Conservation (phyloP, 2,329 filamentous ascomycete genomes). For the Dendrostoma leiphaemia region DNA sequence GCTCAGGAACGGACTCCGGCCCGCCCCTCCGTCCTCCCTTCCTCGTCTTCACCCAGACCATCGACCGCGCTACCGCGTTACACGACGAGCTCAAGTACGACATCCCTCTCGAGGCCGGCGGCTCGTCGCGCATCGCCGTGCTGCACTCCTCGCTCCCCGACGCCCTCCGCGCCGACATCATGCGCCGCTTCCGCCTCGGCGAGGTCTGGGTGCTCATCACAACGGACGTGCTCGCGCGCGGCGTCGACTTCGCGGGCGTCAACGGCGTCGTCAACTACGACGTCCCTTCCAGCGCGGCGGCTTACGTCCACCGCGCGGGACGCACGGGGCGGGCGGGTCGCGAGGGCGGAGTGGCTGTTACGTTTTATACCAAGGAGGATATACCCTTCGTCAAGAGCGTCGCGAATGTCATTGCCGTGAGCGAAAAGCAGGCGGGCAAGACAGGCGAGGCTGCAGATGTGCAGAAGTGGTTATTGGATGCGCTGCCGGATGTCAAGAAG, state of each 20-base stretch:
- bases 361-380: slow-evolving; percentile 94
- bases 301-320: slow-evolving; percentile 91
- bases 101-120: slow-evolving; percentile 84
- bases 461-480: slow-evolving; percentile 84
- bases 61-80: slow-evolving; percentile 82
- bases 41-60: slow-evolving; percentile 94
- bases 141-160: slow-evolving; percentile 86
- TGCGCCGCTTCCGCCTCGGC: slow-evolving; percentile 85
- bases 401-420: slow-evolving; percentile 85
- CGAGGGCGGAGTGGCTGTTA: slow-evolving; percentile 85
- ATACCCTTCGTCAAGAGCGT: slow-evolving; percentile 86
- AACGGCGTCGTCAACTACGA: slow-evolving; percentile 98
- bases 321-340: slow-evolving; percentile 86
- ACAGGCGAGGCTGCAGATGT: slow-evolving; percentile 56
- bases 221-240: slow-evolving; percentile 87
- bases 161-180: slow-evolving; percentile 71
- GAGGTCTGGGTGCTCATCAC: slow-evolving; percentile 97
- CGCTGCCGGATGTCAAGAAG: slow-evolving; percentile 80
- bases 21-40: slow-evolving; percentile 78
- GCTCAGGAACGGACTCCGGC: slow-evolving; percentile 52
- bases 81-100: slow-evolving; percentile 92
- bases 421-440: slow-evolving; percentile 68
- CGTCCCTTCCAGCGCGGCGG: slow-evolving; percentile 84
- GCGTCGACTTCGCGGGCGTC: slow-evolving; percentile 91
- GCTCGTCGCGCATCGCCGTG: slow-evolving; percentile 79